Conservation (phyloP, 2,329 filamentous ascomycete species). For the Aulographum hederae region DNA sequence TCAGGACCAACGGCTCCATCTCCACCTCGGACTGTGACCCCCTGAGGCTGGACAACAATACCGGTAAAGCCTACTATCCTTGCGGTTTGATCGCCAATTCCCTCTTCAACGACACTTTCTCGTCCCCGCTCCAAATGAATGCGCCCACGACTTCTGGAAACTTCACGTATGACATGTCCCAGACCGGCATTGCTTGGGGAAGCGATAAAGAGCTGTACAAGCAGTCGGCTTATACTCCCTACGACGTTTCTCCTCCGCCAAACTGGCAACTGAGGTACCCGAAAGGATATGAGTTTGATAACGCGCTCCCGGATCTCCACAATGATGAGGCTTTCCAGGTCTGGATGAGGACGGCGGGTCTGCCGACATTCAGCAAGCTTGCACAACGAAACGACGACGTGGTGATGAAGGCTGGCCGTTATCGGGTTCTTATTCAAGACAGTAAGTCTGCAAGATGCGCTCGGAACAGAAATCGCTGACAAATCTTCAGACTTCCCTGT, state of each 20-base stretch:
- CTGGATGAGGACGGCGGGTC: slow-evolving; percentile 94
- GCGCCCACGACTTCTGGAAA: slow-evolving; percentile 21
- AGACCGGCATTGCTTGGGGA: slow-evolving; percentile 66
- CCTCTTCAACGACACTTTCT: slow-evolving; percentile 85
- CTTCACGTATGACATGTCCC: slow-evolving; percentile 55
- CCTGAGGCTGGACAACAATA: slow-evolving; percentile 33
- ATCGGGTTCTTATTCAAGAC: slow-evolving; percentile 58
- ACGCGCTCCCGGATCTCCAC: slow-evolving; percentile 53
- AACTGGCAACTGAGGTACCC: slow-evolving; percentile 66
- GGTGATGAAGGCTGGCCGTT: slow-evolving; percentile 50
- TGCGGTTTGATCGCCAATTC: slow-evolving; percentile 96
- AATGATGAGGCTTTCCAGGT: slow-evolving; percentile 79
- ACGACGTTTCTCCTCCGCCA: slow-evolving; percentile 60
- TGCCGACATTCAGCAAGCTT: slow-evolving; percentile 90
- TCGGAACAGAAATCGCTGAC: no score
- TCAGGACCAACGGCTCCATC: slow-evolving; percentile 42
- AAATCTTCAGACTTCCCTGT: slow-evolving; percentile 56
- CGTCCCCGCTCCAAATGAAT: slow-evolving; percentile 43
- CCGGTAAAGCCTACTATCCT: slow-evolving; percentile 60
- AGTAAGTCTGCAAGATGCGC: slow-evolving; percentile 39
- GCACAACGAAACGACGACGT: slow-evolving; percentile 62
- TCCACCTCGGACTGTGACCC: slow-evolving; percentile 57
- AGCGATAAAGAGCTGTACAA: slow-evolving; percentile 71
- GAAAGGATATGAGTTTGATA: slow-evolving; percentile 45
- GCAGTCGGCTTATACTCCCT: slow-evolving; percentile 42